phyloP scores from a whole-genome alignment of 805 yeast genomes.

The Monosporozyma siamensis region DNA sequence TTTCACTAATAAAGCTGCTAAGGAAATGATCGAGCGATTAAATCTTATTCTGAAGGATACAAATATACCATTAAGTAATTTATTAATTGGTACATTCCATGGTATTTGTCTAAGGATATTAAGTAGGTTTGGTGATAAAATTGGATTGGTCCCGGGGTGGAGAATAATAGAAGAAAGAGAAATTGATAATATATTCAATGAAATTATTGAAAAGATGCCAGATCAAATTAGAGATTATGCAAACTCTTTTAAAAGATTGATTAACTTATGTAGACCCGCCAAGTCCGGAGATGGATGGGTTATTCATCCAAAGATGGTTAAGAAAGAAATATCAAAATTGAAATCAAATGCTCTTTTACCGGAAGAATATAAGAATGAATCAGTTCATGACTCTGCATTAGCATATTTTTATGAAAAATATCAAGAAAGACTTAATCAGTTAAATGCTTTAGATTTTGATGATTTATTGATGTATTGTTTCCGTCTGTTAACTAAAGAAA shows the following conservation, averaged over 20 bases:
- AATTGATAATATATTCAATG: constrained; percentile 28
- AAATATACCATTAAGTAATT: constrained; percentile 30
- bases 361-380: constrained; percentile 29
- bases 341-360: constrained; percentile 46
- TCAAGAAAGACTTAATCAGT: constrained; percentile 37
- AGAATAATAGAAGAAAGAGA: constrained; percentile 60
- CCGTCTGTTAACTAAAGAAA: constrained; percentile 36
- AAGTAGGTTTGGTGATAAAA: constrained; percentile 41
- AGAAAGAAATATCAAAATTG: constrained; percentile 42
- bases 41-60: constrained; percentile 27
- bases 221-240: constrained; percentile 29
- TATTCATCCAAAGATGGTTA: constrained; percentile 35
- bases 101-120: constrained; percentile 62
- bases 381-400: constrained; percentile 27
- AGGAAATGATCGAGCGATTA: constrained; percentile 68
- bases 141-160: constrained; percentile 39
- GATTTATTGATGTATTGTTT: constrained; percentile 58
- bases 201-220: constrained; percentile 31
- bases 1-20: constrained; percentile 87
- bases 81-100: constrained; percentile 85
- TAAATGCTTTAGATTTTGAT: constrained; percentile 65
- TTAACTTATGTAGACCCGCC: constrained; percentile 21
- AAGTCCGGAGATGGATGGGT: constrained; percentile 26
- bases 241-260: constrained; percentile 19
- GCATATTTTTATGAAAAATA: constrained; percentile 41